Evolutionary conservation across 2,329 filamentous ascomycete species (phyloP).

Genomic region (Aspergillus glaucus): DNA sequence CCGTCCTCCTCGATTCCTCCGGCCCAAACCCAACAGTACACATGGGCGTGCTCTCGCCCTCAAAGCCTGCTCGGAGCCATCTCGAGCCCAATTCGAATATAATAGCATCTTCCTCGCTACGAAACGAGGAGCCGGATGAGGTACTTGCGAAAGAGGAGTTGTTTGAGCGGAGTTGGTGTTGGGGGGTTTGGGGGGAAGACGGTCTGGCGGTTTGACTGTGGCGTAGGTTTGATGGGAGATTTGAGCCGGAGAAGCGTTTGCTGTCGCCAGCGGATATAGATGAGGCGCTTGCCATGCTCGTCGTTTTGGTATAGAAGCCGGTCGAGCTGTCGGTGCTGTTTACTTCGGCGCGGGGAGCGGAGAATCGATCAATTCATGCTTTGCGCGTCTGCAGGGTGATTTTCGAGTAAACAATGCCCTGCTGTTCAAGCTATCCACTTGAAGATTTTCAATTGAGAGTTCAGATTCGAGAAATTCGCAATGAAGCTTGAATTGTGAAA

Average conservation of each 20-base stretch:
- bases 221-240: slow-evolving; percentile 22
- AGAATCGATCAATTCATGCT: slow-evolving; percentile 3
- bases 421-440: not conserved
- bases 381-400: slow-evolving; percentile 4
- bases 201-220: slow-evolving; percentile 26
- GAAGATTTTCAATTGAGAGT: not conserved
- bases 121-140: slow-evolving; percentile 52
- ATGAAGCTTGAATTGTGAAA: not conserved
- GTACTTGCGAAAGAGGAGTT: slow-evolving; percentile 49
- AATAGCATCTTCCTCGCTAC: slow-evolving; percentile 74
- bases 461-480: not conserved
- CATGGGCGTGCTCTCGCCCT: slow-evolving; percentile 68
- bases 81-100: slow-evolving; percentile 78
- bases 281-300: slow-evolving; percentile 14
- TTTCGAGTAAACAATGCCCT: not conserved
- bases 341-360: slow-evolving; percentile 9
- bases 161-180: slow-evolving; percentile 40
- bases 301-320: slow-evolving; percentile 1
- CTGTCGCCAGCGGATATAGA: slow-evolving; percentile 19
- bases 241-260: slow-evolving; percentile 13
- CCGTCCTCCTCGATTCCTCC: slow-evolving; percentile 67
- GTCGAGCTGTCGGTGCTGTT: not conserved
- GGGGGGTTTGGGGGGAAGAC: slow-evolving; percentile 57
- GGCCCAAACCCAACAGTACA: slow-evolving; percentile 69
- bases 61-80: slow-evolving; percentile 74